A percentile compares a stretch with the other conserved stretches of the same genome.
Evolutionary conservation across 2,329 filamentous ascomycete genomes (phyloP).

Genomic region (Coniochaeta sp.): DNA sequence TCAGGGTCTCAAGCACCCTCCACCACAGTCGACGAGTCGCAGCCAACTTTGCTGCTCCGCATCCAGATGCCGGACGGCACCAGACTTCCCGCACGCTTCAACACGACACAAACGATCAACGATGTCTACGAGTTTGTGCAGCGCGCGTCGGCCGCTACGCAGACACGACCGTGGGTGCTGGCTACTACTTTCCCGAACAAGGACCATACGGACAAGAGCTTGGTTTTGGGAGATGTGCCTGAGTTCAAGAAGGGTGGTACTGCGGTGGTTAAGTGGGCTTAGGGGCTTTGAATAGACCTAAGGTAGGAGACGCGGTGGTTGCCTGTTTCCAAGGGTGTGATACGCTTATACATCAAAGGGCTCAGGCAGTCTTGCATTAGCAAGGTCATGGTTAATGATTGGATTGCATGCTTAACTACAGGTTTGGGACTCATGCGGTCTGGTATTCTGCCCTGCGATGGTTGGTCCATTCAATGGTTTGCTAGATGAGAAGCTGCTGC

Average conservation of each 20-base stretch:
- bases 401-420: neutral
- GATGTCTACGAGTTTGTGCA: constrained; percentile 71
- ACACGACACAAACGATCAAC: constrained; percentile 68
- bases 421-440: neutral
- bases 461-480: neutral
- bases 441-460: neutral
- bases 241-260: constrained; percentile 62
- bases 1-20: constrained; percentile 23
- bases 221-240: constrained; percentile 50
- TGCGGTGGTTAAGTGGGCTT: constrained; percentile 54
- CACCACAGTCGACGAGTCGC: constrained; percentile 51
- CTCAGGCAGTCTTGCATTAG: neutral
- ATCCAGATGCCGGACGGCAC: constrained; percentile 74
- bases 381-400: neutral
- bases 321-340: neutral
- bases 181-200: constrained; percentile 80
- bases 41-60: constrained; percentile 62
- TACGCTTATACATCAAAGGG: too few relatives aligned
- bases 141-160: constrained; percentile 50
- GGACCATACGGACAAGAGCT: constrained; percentile 61
- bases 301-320: neutral
- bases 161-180: constrained; percentile 59
- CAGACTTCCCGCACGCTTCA: constrained; percentile 72
- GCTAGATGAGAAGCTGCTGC: neutral
- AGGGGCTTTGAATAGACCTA: constrained; percentile 1